Base-by-base conservation (phyloP, 2,329 filamentous ascomycete species). In the Claviceps capensis region DNA sequence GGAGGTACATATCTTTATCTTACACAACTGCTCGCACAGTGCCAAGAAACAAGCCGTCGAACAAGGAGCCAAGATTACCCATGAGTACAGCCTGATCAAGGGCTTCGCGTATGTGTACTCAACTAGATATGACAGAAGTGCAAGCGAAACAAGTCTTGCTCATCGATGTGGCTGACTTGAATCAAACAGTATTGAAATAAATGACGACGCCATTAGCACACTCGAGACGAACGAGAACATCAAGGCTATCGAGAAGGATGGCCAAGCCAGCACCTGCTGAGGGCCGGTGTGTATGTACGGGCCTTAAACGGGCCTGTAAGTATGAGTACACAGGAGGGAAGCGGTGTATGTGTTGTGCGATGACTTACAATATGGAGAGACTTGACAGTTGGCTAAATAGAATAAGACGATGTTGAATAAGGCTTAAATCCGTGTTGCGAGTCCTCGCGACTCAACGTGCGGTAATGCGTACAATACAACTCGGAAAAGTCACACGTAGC, bases 61-160 rank as follows among this genome's bases (percentile, higher is more conserved):
- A 43, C 81, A 91, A 65, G 91, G 91, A 64, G 91, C 89, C 65
- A 81, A 80, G 68, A 93, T 97, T 71, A 80, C 72, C 52, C 82
- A 93, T 61, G 86, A 93, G 67, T 95, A 88, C 75, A 83, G 72
- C 55, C 71, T 95, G 61, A 89, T 95, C 77, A 94, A 91, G 74
- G 90, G 85, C 53, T 96, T 96, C 74, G 83, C 86, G 91, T 96
- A 81, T 60, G 86, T 75, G 47, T 37, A 26, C 38, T 19, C 38
- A 34, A 4, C 30, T 5, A 3, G 37, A 17, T 47, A 14, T 19
- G n/a, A 7, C 26, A 30, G 26, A 17, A 11, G 7, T 43, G 3
- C 41, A 43, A 14, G 23, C 9, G 19, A 17, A 17, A 9, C 6
- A 19, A 9, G n/a, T 19, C 17, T 9, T 42, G 40, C 40, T 19